Base-by-base conservation (phyloP, 345 rosid genomes). In the Clausena lansium region DNA sequence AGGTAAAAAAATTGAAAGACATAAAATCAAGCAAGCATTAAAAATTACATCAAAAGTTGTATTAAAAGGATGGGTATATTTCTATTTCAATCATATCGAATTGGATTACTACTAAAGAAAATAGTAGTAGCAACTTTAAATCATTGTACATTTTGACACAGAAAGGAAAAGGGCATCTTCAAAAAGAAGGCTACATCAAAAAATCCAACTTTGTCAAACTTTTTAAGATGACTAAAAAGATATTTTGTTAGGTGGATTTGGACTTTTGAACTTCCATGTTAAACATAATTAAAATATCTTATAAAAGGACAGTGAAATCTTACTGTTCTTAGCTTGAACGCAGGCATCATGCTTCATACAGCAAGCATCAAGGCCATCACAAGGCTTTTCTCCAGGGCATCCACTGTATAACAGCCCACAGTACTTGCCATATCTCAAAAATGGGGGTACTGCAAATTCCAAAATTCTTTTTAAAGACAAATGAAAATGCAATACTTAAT, bases 281-380 rank as follows among this genome's bases (percentile, higher is more conserved):
- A 52, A 52, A 52, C 20, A 52, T 15, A 17, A 52, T 1, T 17
- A 17, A 52, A 52, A 52, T 52, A 52, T 52, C 17, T 45, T 15
- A 5, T 5, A 52, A 17, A 55, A 39, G 5, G 7, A 2, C 9
- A 1, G 45, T 19, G 22, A 9, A 69, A 70, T 60, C 87, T 78
- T 82, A 96, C 98, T 90, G 84, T 89, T 88, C 71, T 90, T 91
- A 71, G 92, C 80, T 82, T 88, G 94, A 38, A 94, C 93, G 36
- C 99, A 96, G 76, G 84, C 85, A 70, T 96, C 99, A 67, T 94
- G 99, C 74, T 89, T 90, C 99, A 96, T 96, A 83, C 99, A 96
- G 73, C 97, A 94, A 30, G 94, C 87, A 74, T 96, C 99, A 30
- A 96, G 99, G 28, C 91, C 97, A 73, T 96, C 98, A 41, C 99